A percentile compares a stretch with the other conserved stretches of the same genome.
phyloP scores from a whole-genome alignment of 192 early-diverging fungal genomes.

The Mortierella antarctica region DNA sequence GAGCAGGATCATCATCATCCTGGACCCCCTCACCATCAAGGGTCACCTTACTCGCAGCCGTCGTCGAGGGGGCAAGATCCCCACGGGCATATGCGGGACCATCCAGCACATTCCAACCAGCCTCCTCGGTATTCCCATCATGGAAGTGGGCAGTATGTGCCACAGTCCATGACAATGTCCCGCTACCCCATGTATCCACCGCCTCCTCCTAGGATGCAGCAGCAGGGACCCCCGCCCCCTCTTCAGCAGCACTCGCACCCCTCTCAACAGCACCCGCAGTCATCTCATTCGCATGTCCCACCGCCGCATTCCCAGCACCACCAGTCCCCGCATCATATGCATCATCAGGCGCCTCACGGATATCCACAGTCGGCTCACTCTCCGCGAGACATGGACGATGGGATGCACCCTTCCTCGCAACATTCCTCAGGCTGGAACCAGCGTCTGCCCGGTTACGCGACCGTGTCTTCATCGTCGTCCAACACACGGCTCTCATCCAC shows the following conservation, averaged over 20 bases:
- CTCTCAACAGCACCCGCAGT: slow-evolving; percentile 13
- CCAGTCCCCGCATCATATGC: slow-evolving; percentile 30
- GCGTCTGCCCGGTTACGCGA: slow-evolving; percentile 37
- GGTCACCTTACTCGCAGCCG: slow-evolving; percentile 16
- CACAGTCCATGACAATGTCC: slow-evolving; percentile 46
- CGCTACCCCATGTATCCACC: slow-evolving; percentile 42
- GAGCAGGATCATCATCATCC: slow-evolving; percentile 23
- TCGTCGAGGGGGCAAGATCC: slow-evolving; percentile 22
- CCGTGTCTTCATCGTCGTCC: slow-evolving; percentile 33
- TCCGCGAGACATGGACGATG: slow-evolving; percentile 37
- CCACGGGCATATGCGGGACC: slow-evolving; percentile 7
- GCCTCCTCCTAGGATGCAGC: slow-evolving; percentile 14
- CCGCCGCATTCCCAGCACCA: slow-evolving; percentile 11
- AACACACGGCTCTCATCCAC: slow-evolving; percentile 44
- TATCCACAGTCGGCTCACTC: slow-evolving; percentile 13
- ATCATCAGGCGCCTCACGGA: slow-evolving; percentile 26
- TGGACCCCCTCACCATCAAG: slow-evolving; percentile 26
- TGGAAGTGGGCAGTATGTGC: slow-evolving; percentile 28
- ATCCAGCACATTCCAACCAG: slow-evolving; percentile 1
- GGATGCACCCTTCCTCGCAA: slow-evolving; percentile 31
- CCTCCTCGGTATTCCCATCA: slow-evolving; percentile 21
- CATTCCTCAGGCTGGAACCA: slow-evolving; percentile 48
- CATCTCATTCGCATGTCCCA: slow-evolving; percentile 3
- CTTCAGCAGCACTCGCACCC: slow-evolving; percentile 27
- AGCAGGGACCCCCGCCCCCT: slow-evolving; percentile 16